Evolutionary conservation across 371 early-diverging fungal species (phyloP), one percentile per base, ranked within the genome.

Genomic region (Umbelopsis sp.): DNA sequence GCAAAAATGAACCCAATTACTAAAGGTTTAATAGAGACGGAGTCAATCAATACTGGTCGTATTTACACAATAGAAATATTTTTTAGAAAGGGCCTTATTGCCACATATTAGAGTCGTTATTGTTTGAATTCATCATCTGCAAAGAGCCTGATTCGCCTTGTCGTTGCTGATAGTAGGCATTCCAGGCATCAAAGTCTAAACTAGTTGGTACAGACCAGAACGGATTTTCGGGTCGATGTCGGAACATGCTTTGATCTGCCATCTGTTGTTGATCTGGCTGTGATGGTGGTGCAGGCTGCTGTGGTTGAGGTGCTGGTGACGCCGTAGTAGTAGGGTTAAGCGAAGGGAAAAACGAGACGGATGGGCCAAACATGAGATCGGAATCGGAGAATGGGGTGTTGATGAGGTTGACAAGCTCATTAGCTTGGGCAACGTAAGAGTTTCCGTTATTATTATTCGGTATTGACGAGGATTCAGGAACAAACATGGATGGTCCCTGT

Each of bases 131-230:
- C 35, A 35, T 57, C 57, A 57, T 57, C 14, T 32, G 35, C 57
- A 57, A 32, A 57, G 29, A 35, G 18, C 57, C 57, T 2, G 57
- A 35, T 25, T 57, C 57, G 6, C 57, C 35, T 57, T 70, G 71
- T 32, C 68, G 65, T 35, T 68, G 72, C 20, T 20, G 72, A 73
- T 69, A 71, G 63, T 83, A 83, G 8, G 83, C 79, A 11, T 74
- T 67, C 83, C 83, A 83, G 51, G 80, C 83, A 65, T 80, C 75
- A 44, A 79, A 63, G 63, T 79, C 79, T n/a, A 83, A 72, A 44
- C 76, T 80, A 50, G 80, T 83, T 25, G 83, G 83, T 10, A 83
- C 73, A 0, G 79, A 73, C 83, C 83, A 83, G 57, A 83, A 83
- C 16, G 83, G 79, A 68, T 83, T 83, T 41, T 77, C 83, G 6